Percentiles rank a stretch among this genome's conserved stretches.
Conservation (phyloP, 2,329 filamentous ascomycete genomes). For the Nemania abortiva region DNA sequence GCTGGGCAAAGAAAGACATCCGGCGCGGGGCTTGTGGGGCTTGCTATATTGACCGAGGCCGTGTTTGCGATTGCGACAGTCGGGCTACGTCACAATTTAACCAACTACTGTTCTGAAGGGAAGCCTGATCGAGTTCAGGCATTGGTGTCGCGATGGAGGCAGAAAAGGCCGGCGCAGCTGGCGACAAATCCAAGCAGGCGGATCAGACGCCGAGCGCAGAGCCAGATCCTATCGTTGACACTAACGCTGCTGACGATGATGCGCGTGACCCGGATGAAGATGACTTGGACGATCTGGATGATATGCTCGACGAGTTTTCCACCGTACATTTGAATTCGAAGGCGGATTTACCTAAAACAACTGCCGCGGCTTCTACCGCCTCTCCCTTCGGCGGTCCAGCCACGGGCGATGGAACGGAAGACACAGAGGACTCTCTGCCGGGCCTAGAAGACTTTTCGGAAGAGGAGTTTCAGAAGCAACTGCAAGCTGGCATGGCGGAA, state of each 20-base stretch:
- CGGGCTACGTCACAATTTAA: not conserved
- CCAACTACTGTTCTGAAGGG: not conserved
- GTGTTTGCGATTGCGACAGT: constrained; percentile 9
- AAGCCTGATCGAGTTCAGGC: not conserved
- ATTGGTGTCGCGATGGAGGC: constrained; percentile 40
- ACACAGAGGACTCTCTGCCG: constrained; percentile 45
- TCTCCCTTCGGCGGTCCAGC: constrained; percentile 41
- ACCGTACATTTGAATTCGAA: constrained; percentile 68
- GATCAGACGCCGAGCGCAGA: constrained; percentile 41
- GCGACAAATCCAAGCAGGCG: constrained; percentile 36
- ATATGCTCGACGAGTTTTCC: constrained; percentile 93
- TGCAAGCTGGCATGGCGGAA: constrained; percentile 91
- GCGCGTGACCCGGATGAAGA: constrained; percentile 93
- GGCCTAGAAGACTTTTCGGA: constrained; percentile 67
- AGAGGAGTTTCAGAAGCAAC: constrained; percentile 83
- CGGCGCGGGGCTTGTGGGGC: constrained; percentile 23
- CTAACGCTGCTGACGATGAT: constrained; percentile 61
- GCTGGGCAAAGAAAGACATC: not conserved
- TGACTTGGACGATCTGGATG: constrained; percentile 91
- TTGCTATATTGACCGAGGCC: constrained; percentile 3
- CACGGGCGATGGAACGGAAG: constrained; percentile 36
- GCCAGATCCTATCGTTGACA: constrained; percentile 42
- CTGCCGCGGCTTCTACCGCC: constrained; percentile 42
- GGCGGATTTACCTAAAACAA: constrained; percentile 46
- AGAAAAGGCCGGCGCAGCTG: constrained; percentile 35